These are phyloP conservation scores for Trichoderma guizhouense DNA, from an alignment of 2,329 filamentous ascomycete genomes.

Conservation along the genomic window DNA sequence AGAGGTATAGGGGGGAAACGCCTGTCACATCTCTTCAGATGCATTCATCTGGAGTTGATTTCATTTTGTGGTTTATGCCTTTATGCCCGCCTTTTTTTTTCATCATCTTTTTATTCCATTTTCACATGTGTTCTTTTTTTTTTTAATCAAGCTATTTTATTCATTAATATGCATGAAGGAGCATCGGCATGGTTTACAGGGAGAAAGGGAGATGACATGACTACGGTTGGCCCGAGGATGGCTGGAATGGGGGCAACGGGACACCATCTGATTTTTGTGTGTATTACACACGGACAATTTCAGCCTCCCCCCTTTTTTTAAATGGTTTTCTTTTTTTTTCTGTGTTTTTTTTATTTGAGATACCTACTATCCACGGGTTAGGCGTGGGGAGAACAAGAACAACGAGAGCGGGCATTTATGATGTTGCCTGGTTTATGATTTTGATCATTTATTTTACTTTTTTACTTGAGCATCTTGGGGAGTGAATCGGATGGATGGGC, in stretches of 20 bases:
- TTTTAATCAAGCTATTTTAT: background rate
- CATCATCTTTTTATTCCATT: background rate
- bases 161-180: slow-evolving; percentile 14
- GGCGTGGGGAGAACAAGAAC: background rate
- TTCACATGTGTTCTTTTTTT: background rate
- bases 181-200: background rate
- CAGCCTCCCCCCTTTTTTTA: background rate
- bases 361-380: slow-evolving; percentile 5
- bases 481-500: background rate
- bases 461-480: background rate
- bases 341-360: background rate
- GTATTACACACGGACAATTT: background rate
- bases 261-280: no score
- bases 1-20: background rate
- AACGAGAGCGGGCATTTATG: slow-evolving; percentile 10
- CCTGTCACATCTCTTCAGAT: slow-evolving; percentile 13
- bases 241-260: slow-evolving; percentile 2
- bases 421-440: background rate
- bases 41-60: slow-evolving; percentile 22
- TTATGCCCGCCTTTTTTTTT: background rate
- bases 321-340: background rate
- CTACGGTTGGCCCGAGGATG: background rate
- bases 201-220: background rate
- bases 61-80: background rate
- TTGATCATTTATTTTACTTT: background rate